Evolutionary conservation across 805 yeast genomes (phyloP), one percentile per base, ranked within the genome.

Genomic region (Pichia sporocuriosa): DNA sequence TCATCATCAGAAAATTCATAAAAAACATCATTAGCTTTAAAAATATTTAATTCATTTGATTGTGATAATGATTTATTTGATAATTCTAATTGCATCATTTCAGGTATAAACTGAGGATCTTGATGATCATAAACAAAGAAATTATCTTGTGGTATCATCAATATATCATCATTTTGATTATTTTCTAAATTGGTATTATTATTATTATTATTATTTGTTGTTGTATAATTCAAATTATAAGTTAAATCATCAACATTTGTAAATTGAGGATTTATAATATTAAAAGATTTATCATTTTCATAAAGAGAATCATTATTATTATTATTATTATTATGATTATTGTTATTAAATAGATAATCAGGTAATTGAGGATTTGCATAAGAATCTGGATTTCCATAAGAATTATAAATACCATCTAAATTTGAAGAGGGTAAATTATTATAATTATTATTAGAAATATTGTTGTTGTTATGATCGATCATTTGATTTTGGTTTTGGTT

Each of bases 1-100:
- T 61, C 64, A 25, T 60, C 63, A 32, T 55, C 59, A 9, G 57
- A 54, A 35, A 54, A 57, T 39, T 57, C 62, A 37, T 57, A 57
- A 29, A 52, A 51, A 19, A 60, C 54, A 37, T 59, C 59, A 26
- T 54, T 49, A 4, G 63, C 51, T 39, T 60, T 56, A 47, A 60
- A 58, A 12, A 61, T 51, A 40, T 58, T 58, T 28, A 61, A 49
- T 33, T 60, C 65, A 35, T 61, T 56, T 3, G 62, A 58, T 32
- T 56, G 62, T 10, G 56, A 58, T 39, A 58, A 55, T 7, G 57
- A 48, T 40, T 59, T 59, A 35, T 44, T 48, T 8, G 45, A 36
- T 8, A 58, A 36, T 27, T 56, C 60, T 43, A 56, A 55, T 34
- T 56, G 58, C 33, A 57, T 36, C 26, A 57, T 39, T 33, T 58